These are phyloP conservation scores for Eutypella sp. DNA, from an alignment of 2,329 filamentous ascomycete genomes.

Conservation along the genomic window DNA sequence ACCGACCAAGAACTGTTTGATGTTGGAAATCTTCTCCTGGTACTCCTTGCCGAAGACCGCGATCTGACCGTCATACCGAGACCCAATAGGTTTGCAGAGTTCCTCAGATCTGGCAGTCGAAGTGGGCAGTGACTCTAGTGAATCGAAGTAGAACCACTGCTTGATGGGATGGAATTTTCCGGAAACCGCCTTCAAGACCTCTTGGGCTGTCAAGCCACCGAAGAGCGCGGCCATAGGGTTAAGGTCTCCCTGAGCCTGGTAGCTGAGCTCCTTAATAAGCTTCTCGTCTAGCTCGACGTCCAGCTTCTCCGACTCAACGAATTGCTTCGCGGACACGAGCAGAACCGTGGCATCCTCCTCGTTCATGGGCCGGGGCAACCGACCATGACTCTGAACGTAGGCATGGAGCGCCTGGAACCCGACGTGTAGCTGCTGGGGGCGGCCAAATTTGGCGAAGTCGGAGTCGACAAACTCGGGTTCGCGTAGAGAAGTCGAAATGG, in stretches of 20 bases:
- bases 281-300: slow-evolving; percentile 89
- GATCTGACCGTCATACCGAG: slow-evolving; percentile 94
- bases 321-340: slow-evolving; percentile 66
- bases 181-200: slow-evolving; percentile 93
- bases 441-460: slow-evolving; percentile 97
- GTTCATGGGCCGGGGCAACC: slow-evolving; percentile 77
- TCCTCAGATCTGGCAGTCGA: slow-evolving; percentile 74
- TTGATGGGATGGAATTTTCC: slow-evolving; percentile 96
- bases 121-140: slow-evolving; percentile 86
- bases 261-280: slow-evolving; percentile 86
- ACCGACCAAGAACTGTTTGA: slow-evolving; percentile 91
- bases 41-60: slow-evolving; percentile 91
- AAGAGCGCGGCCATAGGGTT: slow-evolving; percentile 93
- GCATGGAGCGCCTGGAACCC: slow-evolving; percentile 89
- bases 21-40: slow-evolving; percentile 87
- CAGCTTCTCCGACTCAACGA: slow-evolving; percentile 69
- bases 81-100: slow-evolving; percentile 77
- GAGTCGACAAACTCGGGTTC: slow-evolving; percentile 87
- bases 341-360: slow-evolving; percentile 78
- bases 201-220: slow-evolving; percentile 87
- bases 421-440: slow-evolving; percentile 84
- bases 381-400: slow-evolving; percentile 70
- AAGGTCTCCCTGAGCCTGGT: slow-evolving; percentile 87
- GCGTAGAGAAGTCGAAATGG: slow-evolving; percentile 70
- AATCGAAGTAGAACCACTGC: slow-evolving; percentile 97